Evolutionary conservation across 352 stramenopile genomes (phyloP).

Genomic region (Phytophthora megakarya): DNA sequence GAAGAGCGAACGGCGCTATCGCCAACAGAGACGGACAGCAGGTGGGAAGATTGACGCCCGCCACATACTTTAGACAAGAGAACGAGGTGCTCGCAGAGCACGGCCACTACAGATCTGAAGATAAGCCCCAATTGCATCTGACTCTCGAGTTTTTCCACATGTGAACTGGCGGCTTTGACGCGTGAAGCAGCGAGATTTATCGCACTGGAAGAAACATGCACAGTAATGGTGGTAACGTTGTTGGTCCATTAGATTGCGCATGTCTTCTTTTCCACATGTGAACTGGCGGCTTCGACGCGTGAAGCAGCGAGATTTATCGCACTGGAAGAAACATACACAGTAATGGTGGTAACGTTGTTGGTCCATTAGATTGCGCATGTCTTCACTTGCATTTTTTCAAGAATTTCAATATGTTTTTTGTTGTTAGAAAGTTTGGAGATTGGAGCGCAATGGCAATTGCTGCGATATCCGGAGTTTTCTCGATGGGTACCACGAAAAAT

Average conservation of each 20-base stretch:
- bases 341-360: constrained; percentile 8
- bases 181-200: too few relatives aligned
- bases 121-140: constrained; percentile 34
- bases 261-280: constrained; percentile 18
- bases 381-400: constrained; percentile 1
- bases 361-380: background rate
- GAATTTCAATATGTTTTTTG: constrained; percentile 8
- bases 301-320: too few relatives aligned
- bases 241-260: background rate
- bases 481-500: constrained; percentile 3
- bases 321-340: too few relatives aligned
- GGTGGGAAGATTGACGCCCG: constrained; percentile 26
- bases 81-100: constrained; percentile 19
- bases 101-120: constrained; percentile 30
- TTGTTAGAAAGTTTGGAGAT: background rate
- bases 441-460: background rate
- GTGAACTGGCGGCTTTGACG: too few relatives aligned
- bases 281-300: too few relatives aligned
- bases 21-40: constrained; percentile 26
- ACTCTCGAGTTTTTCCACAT: constrained; percentile 32
- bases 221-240: constrained; percentile 12
- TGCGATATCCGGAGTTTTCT: constrained; percentile 10
- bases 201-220: too few relatives aligned
- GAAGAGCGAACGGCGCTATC: constrained; percentile 15
- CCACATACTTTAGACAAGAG: constrained; percentile 36